Base-by-base conservation (phyloP, 371 early-diverging fungal genomes). In the Thermomucor indicae-seudaticae region DNA sequence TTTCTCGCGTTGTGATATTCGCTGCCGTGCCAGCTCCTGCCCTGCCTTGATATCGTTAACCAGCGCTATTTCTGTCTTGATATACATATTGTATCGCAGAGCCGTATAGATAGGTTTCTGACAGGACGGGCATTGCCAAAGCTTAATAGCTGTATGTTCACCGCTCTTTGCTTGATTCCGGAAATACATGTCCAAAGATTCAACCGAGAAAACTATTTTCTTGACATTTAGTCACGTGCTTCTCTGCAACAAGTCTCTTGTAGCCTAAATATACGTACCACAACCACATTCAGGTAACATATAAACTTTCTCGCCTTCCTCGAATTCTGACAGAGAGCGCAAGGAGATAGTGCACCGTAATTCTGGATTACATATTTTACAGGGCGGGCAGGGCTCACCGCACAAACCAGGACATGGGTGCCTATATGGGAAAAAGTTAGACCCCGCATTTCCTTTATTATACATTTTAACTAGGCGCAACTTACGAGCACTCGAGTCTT, bases 101-200 rank as follows among this genome's bases (percentile, higher is more conserved):
- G 78, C 75, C 0, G 63, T 72, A 22, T 64, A 70, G 11, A 72
- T 66, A 0, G 67, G 63, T 11, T 51, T 62, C 43, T 62, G 57
- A 42, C 78, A 78, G 3, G 62, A 37, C 10, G 78, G 78, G 43
- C 78, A 78, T 39, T 55, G 57, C 78, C 78, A 78, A 1, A 78
- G 59, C 50, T 65, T 70, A 17, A 77, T 59, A 2, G 72, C 74
- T 2, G 62, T 66, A 20, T 77, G 77, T 8, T 66, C 62, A 53
- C 78, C 72, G 25, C 59, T 72, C 47, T 56, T 67, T 1, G 59
- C 62, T 56, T 71, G 61, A 4, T 52, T 67, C 8, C 53, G 42
- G 23, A 78, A 78, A 30, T 70, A 78, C 32, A 46, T 20, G 44
- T 78, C 78, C 6, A 78, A 47, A 2, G 51, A 41, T 27, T 70